Evolutionary conservation across 1,284 basidiomycete species (phyloP).

Genomic region (Agroathelia rolfsii): DNA sequence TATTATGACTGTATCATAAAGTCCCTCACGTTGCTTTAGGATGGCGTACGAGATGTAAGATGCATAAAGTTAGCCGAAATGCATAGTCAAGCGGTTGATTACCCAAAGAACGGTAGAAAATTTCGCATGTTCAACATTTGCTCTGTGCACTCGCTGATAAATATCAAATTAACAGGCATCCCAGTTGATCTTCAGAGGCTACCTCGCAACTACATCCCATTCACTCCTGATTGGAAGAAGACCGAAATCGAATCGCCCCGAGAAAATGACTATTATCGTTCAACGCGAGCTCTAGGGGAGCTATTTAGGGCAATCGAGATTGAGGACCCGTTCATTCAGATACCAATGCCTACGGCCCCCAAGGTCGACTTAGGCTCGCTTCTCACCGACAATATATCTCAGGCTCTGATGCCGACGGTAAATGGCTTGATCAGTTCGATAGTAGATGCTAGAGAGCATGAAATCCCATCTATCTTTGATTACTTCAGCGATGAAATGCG

Average conservation of each 20-base stretch:
- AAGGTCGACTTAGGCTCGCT: conserved; percentile 12
- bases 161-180: too few species aligned
- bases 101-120: conserved; percentile 66
- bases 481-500: conserved; percentile 51
- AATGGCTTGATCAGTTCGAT: too few species aligned
- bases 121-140: too few species aligned
- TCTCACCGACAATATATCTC: conserved; percentile 39
- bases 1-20: background rate
- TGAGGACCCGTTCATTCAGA: conserved; percentile 23
- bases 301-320: conserved; percentile 55
- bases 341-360: conserved; percentile 7
- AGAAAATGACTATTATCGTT: conserved; percentile 59
- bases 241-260: conserved; percentile 51
- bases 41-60: conserved; percentile 52
- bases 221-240: conserved; percentile 70
- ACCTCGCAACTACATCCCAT: conserved; percentile 43
- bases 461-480: conserved; percentile 23
- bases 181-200: conserved; percentile 44
- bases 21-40: conserved; percentile 24
- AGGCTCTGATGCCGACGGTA: conserved; percentile 30
- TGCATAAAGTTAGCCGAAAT: conserved; percentile 59
- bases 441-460: too few species aligned
- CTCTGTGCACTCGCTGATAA: too few species aligned
- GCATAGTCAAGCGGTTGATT: conserved; percentile 66
- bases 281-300: conserved; percentile 54